A percentile compares a stretch with the other conserved stretches of the same genome.
These are phyloP conservation scores for Amoeboaphelidium protococcarum DNA, from an alignment of 371 early-diverging fungal species.

Conservation along the genomic window DNA sequence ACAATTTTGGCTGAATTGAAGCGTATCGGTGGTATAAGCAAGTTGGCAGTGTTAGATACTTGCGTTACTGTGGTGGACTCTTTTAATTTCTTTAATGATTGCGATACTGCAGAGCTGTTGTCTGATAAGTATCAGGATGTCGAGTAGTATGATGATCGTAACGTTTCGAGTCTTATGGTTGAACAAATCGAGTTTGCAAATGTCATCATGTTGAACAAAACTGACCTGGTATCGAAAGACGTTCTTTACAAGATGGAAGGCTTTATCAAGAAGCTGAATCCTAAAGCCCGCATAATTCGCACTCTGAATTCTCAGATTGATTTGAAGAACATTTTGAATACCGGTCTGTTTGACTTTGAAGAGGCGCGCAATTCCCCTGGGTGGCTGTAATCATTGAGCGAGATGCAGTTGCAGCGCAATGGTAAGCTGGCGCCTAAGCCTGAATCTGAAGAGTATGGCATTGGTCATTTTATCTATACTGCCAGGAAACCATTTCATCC, in stretches of 20 bases:
- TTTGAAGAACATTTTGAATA: neutral
- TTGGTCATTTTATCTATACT: constrained; percentile 2
- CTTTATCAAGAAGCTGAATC: constrained; percentile 6
- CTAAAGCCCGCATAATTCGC: constrained; percentile 1
- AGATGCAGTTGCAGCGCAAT: too few species aligned
- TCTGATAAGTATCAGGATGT: constrained; percentile 2
- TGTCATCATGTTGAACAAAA: constrained; percentile 7
- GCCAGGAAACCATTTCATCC: constrained; percentile 4
- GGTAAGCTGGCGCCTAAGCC: too few species aligned
- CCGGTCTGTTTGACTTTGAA: neutral
- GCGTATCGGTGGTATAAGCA: too few species aligned
- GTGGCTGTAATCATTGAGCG: constrained; percentile 2
- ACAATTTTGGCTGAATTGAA: too few species aligned
- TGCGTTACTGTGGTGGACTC: constrained; percentile 6
- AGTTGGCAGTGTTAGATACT: constrained; percentile 4
- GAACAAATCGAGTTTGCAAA: constrained; percentile 8
- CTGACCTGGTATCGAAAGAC: constrained; percentile 1
- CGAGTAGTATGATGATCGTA: constrained; percentile 7
- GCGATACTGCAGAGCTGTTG: constrained; percentile 6
- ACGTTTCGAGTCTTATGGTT: constrained; percentile 3
- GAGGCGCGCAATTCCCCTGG: constrained; percentile 1
- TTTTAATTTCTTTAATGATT: constrained; percentile 1
- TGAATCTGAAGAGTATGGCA: constrained; percentile 5
- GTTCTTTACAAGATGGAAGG: neutral
- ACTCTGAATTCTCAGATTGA: neutral